Conservation (phyloP, 2,329 filamentous ascomycete species). For the Paraphaeosphaeria minitans region DNA sequence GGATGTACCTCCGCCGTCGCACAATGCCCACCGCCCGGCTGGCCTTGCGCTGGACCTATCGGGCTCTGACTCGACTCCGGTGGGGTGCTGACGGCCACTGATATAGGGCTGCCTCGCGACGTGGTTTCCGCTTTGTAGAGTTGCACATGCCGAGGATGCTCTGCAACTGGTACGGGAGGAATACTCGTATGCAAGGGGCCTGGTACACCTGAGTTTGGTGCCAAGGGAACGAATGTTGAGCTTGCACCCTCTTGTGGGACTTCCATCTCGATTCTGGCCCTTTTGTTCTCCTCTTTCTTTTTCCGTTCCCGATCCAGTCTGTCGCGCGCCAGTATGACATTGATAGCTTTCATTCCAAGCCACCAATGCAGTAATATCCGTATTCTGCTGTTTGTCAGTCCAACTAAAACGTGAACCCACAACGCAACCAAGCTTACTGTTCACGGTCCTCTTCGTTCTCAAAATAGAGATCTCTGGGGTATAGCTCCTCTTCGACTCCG, state of each 20-base stretch:
- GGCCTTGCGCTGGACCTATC: constrained; percentile 20
- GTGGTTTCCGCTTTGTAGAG: constrained; percentile 18
- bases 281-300: constrained; percentile 41
- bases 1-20: constrained; percentile 15
- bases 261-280: constrained; percentile 35
- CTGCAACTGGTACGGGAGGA: constrained; percentile 32
- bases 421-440: constrained; percentile 26
- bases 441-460: constrained; percentile 39
- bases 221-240: constrained; percentile 37
- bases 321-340: constrained; percentile 43
- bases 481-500: constrained; percentile 38
- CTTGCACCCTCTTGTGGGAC: constrained; percentile 23
- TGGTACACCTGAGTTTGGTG: constrained; percentile 32
- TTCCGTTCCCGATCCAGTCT: constrained; percentile 41
- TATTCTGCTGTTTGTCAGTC: constrained; percentile 29
- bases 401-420: background rate
- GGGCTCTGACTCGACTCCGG: constrained; percentile 38
- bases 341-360: constrained; percentile 45
- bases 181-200: constrained; percentile 26
- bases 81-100: constrained; percentile 33
- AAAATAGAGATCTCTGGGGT: constrained; percentile 39
- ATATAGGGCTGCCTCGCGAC: constrained; percentile 22
- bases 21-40: constrained; percentile 13
- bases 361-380: constrained; percentile 44
- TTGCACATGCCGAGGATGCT: constrained; percentile 19